Conservation (phyloP, 169 alveolate genomes). For the Cryptosporidium sp. region DNA sequence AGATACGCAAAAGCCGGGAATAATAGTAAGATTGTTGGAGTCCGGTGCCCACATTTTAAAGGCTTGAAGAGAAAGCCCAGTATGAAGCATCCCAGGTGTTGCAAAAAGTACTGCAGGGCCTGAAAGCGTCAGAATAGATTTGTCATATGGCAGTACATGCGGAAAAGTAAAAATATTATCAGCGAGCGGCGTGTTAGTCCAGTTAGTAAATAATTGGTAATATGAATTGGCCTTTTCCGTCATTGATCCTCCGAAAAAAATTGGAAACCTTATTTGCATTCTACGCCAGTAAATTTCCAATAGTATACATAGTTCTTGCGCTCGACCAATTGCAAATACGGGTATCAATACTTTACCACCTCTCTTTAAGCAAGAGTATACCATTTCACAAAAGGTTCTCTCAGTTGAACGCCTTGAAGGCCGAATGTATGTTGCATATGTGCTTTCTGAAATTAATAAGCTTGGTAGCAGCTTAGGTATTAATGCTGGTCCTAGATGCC, state of each 20-base stretch:
- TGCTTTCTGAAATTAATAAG: slow-evolving; percentile 94
- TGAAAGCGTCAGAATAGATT: slow-evolving; percentile 88
- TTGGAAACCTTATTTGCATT: slow-evolving; percentile 92
- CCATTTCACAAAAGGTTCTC: slow-evolving; percentile 93
- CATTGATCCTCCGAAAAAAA: slow-evolving; percentile 97
- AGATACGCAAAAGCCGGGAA: slow-evolving; percentile 98
- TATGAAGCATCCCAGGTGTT: slow-evolving; percentile 99
- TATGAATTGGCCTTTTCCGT: slow-evolving; percentile 97
- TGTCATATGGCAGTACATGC: slow-evolving; percentile 92
- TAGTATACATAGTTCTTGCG: slow-evolving; percentile 97
- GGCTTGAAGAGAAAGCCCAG: slow-evolving; percentile 95
- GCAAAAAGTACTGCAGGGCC: slow-evolving; percentile 99
- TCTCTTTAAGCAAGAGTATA: slow-evolving; percentile 80
- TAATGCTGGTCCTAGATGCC: slow-evolving; percentile 96
- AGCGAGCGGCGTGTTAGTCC: slow-evolving; percentile 88
- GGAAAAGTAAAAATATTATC: slow-evolving; percentile 93
- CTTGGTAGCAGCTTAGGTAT: slow-evolving; percentile 94
- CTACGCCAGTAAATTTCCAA: slow-evolving; percentile 96
- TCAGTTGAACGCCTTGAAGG: slow-evolving; percentile 96
- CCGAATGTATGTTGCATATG: slow-evolving; percentile 97
- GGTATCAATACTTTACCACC: slow-evolving; percentile 97
- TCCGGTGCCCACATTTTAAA: slow-evolving; percentile 96
- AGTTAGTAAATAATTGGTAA: slow-evolving; percentile 92
- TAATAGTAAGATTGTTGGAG: slow-evolving; percentile 93
- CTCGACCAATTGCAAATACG: slow-evolving; percentile 99